Conservation (phyloP, 768 basidiomycete species). For the Suillus americanus region DNA sequence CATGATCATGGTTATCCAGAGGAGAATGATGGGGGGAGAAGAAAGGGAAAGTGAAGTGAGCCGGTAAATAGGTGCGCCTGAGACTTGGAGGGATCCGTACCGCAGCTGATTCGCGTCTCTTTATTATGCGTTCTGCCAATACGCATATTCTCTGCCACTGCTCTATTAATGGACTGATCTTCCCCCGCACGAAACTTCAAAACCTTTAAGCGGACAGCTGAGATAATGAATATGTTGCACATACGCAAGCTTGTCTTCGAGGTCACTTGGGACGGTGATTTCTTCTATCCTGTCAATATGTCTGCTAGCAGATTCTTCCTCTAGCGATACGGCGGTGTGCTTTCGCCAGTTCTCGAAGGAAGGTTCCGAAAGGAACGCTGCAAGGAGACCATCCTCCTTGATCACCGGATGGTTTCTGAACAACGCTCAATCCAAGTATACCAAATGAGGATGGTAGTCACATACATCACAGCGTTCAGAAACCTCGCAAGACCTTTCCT, state of each 20-base stretch:
- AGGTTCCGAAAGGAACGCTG: conserved; percentile 78
- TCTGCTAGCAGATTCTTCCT: conserved; percentile 85
- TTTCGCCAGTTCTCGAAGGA: conserved; percentile 91
- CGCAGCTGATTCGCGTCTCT: conserved; percentile 89
- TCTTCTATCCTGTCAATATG: conserved; percentile 81
- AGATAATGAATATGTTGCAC: conserved; percentile 17
- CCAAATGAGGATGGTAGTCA: conserved; percentile 11
- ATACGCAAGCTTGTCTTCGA: conserved; percentile 86
- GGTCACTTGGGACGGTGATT: conserved; percentile 89
- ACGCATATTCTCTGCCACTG: conserved; percentile 91
- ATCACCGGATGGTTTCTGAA: conserved; percentile 87
- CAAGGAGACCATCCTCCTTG: conserved; percentile 81
- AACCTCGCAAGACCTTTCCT: conserved; percentile 82
- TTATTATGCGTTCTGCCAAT: conserved; percentile 83
- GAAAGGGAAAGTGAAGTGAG: conserved; percentile 66
- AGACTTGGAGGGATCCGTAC: conserved; percentile 69
- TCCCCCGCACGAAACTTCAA: conserved; percentile 68
- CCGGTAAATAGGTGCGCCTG: conserved; percentile 60
- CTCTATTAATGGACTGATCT: conserved; percentile 76
- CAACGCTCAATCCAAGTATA: conserved; percentile 1
- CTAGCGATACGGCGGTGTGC: conserved; percentile 67
- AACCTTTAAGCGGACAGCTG: conserved; percentile 6
- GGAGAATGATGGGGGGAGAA: conserved; percentile 38
- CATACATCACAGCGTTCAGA: conserved; percentile 75
- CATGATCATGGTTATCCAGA: conserved; percentile 30